These are phyloP conservation scores for Coemansia sp. DNA, from an alignment of 192 early-diverging fungal genomes.

Conservation along the genomic window DNA sequence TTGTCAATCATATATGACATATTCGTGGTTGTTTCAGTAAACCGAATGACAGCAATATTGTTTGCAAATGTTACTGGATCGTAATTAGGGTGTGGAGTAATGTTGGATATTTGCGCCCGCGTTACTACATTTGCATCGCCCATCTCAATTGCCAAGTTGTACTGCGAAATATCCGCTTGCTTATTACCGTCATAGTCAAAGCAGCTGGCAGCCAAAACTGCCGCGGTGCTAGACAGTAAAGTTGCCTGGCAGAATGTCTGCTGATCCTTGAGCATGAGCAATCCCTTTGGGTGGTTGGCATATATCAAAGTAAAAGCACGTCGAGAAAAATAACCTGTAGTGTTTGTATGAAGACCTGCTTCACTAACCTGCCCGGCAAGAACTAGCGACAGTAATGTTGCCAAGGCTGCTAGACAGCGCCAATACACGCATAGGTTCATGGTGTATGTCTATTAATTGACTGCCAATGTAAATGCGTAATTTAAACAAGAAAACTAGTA, in stretches of 20 bases:
- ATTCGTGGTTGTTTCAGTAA: not conserved
- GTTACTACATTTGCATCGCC: not conserved
- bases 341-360: not conserved
- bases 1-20: too few species aligned
- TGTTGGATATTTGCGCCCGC: constrained; percentile 3
- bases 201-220: constrained; percentile 11
- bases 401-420: not conserved
- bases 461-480: too few species aligned
- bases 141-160: not conserved
- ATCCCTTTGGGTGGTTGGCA: too few species aligned
- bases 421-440: not conserved
- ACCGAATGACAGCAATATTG: constrained; percentile 13
- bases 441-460: not conserved
- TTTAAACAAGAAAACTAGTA: too few species aligned
- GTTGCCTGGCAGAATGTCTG: constrained; percentile 9
- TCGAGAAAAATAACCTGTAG: not conserved
- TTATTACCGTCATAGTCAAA: constrained; percentile 8
- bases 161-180: not conserved
- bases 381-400: not conserved
- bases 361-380: not conserved
- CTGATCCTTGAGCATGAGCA: constrained; percentile 5
- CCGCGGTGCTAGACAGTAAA: not conserved
- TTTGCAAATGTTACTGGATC: constrained; percentile 27
- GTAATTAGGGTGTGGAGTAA: constrained; percentile 13
- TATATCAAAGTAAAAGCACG: not conserved